phyloP scores from a whole-genome alignment of 2,329 filamentous ascomycete genomes.

The Aspergillus hiratsukae region DNA sequence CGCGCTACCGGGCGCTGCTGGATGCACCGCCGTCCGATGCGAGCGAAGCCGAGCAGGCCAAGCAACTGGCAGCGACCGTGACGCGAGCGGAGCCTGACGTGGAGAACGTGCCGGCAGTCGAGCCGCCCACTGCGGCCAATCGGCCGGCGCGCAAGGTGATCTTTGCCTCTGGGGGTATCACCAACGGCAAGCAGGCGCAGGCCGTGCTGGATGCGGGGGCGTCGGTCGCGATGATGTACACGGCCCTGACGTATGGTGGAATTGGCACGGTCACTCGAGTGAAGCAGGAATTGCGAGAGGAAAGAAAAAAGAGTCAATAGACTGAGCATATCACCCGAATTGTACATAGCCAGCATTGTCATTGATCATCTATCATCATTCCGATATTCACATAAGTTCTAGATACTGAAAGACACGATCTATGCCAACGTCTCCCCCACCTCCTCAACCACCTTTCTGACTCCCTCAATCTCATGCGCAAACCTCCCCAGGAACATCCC shows the following conservation, averaged over 20 bases:
- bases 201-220: conserved; percentile 83
- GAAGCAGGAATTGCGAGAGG: conserved; percentile 45
- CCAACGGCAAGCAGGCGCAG: conserved; percentile 76
- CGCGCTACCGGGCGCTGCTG: conserved; percentile 68
- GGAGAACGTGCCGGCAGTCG: conserved; percentile 16
- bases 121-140: conserved; percentile 12
- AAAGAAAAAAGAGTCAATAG: conserved; percentile 21
- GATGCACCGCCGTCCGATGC: conserved; percentile 43
- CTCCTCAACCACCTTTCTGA: conserved; percentile 68
- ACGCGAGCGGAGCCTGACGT: conserved; percentile 18
- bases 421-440: conserved; percentile 48
- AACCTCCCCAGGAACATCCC: conserved; percentile 79
- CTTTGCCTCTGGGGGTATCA: conserved; percentile 91
- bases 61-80: conserved; percentile 8
- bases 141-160: conserved; percentile 62
- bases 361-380: background rate
- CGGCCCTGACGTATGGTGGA: conserved; percentile 63
- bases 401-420: too few relatives aligned
- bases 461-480: conserved; percentile 68
- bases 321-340: background rate
- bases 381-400: background rate
- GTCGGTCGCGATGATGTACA: conserved; percentile 88
- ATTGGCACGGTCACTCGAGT: conserved; percentile 55
- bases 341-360: background rate
- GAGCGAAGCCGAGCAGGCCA: conserved; percentile 9